Evolutionary conservation across 1,284 basidiomycete genomes (phyloP).

Genomic region (Heterobasidion irregulare): DNA sequence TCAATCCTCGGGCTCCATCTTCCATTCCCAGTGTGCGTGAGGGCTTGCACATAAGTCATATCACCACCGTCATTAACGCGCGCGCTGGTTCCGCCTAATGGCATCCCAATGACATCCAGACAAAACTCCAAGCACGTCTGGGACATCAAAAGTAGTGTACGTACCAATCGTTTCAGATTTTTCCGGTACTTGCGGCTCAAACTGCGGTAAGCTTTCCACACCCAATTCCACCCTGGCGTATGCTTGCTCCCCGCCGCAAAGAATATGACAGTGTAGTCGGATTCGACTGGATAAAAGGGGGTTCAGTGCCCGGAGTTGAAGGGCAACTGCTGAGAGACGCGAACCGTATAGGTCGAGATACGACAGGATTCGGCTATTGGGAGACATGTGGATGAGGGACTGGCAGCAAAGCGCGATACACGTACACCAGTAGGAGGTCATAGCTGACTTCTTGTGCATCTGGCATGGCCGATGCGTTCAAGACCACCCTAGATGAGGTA

Average conservation of each 20-base stretch:
- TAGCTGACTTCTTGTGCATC: conserved; percentile 73
- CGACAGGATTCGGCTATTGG: conserved; percentile 55
- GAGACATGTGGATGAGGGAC: conserved; percentile 6
- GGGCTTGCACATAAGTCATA: no score
- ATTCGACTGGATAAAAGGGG: conserved; percentile 48
- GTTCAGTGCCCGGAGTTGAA: conserved; percentile 2
- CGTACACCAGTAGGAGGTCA: conserved; percentile 68
- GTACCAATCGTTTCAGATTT: conserved; percentile 73
- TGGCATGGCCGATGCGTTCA: conserved; percentile 74
- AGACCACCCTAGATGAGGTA: conserved; percentile 51
- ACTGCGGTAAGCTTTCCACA: conserved; percentile 83
- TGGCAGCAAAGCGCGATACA: conserved; percentile 14
- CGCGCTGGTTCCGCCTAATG: no score
- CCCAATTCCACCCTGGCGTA: conserved; percentile 80
- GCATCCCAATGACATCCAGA: no score
- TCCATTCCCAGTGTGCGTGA: no score
- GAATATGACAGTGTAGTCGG: conserved; percentile 81
- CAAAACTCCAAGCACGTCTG: no score
- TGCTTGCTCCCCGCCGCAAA: conserved; percentile 74
- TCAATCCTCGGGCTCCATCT: no score
- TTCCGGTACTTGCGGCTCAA: conserved; percentile 80
- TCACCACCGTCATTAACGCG: no score
- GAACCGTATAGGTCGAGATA: conserved; percentile 75
- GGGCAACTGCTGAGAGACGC: conserved; percentile 10
- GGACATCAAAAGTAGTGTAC: conserved; percentile 15